A percentile compares a stretch with the other conserved stretches of the same genome.
Evolutionary conservation across 2,329 filamentous ascomycete genomes (phyloP).

Genomic region (Ascosphaera apis): DNA sequence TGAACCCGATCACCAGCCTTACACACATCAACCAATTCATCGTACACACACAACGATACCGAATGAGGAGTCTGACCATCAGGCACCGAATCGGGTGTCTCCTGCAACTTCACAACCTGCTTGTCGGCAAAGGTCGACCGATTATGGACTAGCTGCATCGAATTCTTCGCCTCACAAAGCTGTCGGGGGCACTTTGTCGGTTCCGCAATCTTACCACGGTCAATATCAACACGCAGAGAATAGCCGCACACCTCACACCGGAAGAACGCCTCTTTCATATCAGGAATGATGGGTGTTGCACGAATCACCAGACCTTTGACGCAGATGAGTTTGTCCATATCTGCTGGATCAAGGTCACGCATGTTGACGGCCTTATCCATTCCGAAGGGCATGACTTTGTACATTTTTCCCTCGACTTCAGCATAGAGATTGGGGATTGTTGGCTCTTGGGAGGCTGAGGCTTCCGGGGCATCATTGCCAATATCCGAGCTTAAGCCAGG

Average conservation of each 20-base stretch:
- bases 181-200: conserved; percentile 71
- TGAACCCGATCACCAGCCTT: conserved; percentile 93
- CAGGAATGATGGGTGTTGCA: conserved; percentile 85
- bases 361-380: conserved; percentile 73
- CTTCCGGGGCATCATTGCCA: conserved; percentile 23
- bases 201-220: conserved; percentile 88
- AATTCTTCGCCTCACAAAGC: conserved; percentile 66
- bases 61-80: conserved; percentile 94
- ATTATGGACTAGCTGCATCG: conserved; percentile 97
- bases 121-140: conserved; percentile 88
- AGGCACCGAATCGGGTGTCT: conserved; percentile 84
- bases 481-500: conserved; percentile 46
- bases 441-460: conserved; percentile 11
- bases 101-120: conserved; percentile 95
- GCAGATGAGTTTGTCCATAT: conserved; percentile 69
- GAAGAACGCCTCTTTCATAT: conserved; percentile 99
- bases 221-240: conserved; percentile 71
- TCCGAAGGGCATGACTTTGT: conserved; percentile 74
- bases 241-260: conserved; percentile 84
- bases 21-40: conserved; percentile 91
- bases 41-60: conserved; percentile 86
- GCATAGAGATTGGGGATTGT: conserved; percentile 45
- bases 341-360: conserved; percentile 76
- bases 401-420: conserved; percentile 57
- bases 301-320: conserved; percentile 94